Conservation (phyloP, 1,284 basidiomycete genomes). For the Thelephora terrestris region DNA sequence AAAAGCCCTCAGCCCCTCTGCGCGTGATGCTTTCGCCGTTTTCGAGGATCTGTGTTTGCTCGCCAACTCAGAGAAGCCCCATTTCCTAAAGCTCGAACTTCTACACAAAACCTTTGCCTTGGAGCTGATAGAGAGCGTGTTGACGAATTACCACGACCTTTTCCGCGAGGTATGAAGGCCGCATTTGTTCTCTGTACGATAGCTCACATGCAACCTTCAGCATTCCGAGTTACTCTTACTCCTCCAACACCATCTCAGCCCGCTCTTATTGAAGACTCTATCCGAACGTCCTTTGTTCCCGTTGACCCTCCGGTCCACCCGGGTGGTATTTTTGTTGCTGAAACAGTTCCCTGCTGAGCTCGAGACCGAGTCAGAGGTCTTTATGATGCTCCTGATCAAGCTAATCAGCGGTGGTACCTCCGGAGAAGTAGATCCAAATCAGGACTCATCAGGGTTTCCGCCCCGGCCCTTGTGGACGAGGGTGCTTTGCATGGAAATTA, state of each 20-base stretch:
- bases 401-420: constrained; percentile 34
- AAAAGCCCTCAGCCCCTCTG: constrained; percentile 63
- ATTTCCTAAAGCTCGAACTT: constrained; percentile 76
- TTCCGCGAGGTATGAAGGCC: constrained; percentile 60
- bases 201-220: constrained; percentile 26
- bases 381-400: constrained; percentile 72
- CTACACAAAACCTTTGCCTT: constrained; percentile 91
- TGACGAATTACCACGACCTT: constrained; percentile 87
- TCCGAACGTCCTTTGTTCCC: constrained; percentile 82
- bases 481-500: constrained; percentile 85
- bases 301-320: constrained; percentile 81
- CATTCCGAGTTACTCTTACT: constrained; percentile 80
- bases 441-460: constrained; percentile 12
- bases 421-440: background rate
- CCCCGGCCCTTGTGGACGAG: constrained; percentile 76
- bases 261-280: constrained; percentile 79
- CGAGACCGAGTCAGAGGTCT: constrained; percentile 73
- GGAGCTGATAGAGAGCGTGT: constrained; percentile 92
- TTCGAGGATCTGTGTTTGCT: constrained; percentile 88
- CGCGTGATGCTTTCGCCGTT: constrained; percentile 79
- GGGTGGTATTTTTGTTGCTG: constrained; percentile 87
- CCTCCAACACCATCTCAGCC: constrained; percentile 82
- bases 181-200: background rate
- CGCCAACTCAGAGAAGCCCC: constrained; percentile 74
- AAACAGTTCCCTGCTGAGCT: constrained; percentile 86